Base-by-base conservation (phyloP, 306 rosid species). In the Inga oerstediana region DNA sequence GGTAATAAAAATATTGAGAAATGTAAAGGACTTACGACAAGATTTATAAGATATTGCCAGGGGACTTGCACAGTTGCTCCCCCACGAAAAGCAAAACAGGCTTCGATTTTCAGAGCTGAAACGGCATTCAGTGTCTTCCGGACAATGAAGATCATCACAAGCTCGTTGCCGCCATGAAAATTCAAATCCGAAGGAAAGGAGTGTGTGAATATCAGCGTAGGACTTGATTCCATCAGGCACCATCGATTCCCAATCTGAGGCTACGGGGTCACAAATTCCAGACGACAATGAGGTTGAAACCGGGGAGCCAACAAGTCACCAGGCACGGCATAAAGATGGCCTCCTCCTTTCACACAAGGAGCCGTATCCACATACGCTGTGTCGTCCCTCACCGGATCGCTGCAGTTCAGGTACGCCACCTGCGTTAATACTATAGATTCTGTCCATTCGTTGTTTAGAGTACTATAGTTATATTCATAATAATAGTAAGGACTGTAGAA, bases 111-210 rank as follows among this genome's bases (percentile, higher is more conserved):
- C 5, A 48, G 17, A 0, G 52, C 0, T 48, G 16, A 48, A 48
- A 12, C 0, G 0, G 16, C 52, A 48, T 0, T 11, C 0, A 48
- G 17, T 48, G 4, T 2, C 0, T 12, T 0, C 15, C 7, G 19
- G 2, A 4, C 56, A 49, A 14, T 15, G 0, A 14, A 14, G 1
- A 49, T 49, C 61, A 54, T 0, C 22, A 54, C 61, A 54, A 54
- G 24, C 61, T 19, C 2, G 9, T 3, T 0, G 0, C n/a, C 2
- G 1, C 24, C 24, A 54, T 19, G 61, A 54, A 17, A 54, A 9
- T 9, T 72, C 77, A 72, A 72, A 72, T 46, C 77, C 77, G 27
- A 1, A 72, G 39, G 22, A 6, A 2, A 46, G 12, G 2, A 30
- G 41, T 1, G 3, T 46, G 77, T 73, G 43, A 45, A 73, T 73